Evolutionary conservation across 345 rosid species (phyloP).

Genomic region (Balakata baccata): DNA sequence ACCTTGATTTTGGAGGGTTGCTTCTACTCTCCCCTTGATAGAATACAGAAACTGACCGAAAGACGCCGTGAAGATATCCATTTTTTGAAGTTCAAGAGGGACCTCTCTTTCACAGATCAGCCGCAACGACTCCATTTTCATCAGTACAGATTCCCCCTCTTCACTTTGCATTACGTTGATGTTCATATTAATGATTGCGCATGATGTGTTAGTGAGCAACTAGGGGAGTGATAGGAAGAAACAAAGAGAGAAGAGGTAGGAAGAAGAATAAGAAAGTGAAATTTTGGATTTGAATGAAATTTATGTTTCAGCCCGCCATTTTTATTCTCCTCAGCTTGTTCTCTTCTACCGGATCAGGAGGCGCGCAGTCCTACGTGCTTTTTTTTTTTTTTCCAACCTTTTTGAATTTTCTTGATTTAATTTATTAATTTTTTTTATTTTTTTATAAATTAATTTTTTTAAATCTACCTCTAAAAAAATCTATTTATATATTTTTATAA

Average conservation of each 20-base stretch:
- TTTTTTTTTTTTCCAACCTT: too few relatives aligned
- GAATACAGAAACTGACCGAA: slow-evolving; percentile 43
- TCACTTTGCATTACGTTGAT: slow-evolving; percentile 21
- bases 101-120: slow-evolving; percentile 44
- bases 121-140: slow-evolving; percentile 55
- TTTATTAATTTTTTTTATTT: too few relatives aligned
- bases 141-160: slow-evolving; percentile 30
- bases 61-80: slow-evolving; percentile 52
- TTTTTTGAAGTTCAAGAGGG: slow-evolving; percentile 30
- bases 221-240: not conserved
- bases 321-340: not conserved
- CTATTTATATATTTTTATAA: too few relatives aligned
- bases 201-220: not conserved
- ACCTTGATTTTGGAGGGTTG: slow-evolving; percentile 59
- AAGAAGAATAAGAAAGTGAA: too few relatives aligned
- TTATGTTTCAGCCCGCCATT: slow-evolving; percentile 8
- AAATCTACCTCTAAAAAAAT: too few relatives aligned
- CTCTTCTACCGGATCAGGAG: too few relatives aligned
- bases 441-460: too few relatives aligned
- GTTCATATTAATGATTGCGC: not conserved
- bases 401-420: too few relatives aligned
- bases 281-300: not conserved
- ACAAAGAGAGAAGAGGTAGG: not conserved
- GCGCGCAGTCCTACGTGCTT: too few relatives aligned
- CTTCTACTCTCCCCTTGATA: slow-evolving; percentile 42